phyloP scores from a whole-genome alignment of 208 protist genomes.

The Trichomonas tenax region DNA sequence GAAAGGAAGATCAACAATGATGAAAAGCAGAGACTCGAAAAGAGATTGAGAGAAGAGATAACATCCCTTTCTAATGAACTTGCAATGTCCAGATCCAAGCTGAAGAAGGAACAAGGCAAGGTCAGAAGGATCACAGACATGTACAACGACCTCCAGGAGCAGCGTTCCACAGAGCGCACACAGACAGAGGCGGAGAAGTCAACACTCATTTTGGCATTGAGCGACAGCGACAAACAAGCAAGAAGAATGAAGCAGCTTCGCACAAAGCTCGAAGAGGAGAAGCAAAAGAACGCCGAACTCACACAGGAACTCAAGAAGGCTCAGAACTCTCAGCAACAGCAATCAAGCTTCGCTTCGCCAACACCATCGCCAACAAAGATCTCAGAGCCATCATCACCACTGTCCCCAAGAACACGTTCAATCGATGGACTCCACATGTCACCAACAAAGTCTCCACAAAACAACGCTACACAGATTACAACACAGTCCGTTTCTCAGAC shows the following conservation, averaged over 20 bases:
- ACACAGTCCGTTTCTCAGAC: too few relatives aligned
- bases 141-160: not conserved
- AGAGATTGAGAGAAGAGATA: not conserved
- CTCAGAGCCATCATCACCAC: not conserved
- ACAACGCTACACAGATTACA: too few relatives aligned
- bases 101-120: not conserved
- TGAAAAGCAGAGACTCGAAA: not conserved
- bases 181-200: not conserved
- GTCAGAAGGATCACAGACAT: not conserved
- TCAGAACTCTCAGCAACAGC: too few relatives aligned
- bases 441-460: too few relatives aligned
- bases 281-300: not conserved
- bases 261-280: not conserved
- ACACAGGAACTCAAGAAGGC: not conserved
- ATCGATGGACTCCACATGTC: too few relatives aligned
- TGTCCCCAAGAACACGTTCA: too few relatives aligned
- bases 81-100: not conserved
- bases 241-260: not conserved
- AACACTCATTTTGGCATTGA: not conserved
- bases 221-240: not conserved
- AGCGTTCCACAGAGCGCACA: not conserved
- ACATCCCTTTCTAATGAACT: not conserved
- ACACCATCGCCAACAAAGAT: not conserved
- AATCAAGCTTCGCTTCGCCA: too few relatives aligned
- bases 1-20: not conserved